Evolutionary conservation across 2,329 filamentous ascomycete species (phyloP).

Genomic region (Botrytis fabae): DNA sequence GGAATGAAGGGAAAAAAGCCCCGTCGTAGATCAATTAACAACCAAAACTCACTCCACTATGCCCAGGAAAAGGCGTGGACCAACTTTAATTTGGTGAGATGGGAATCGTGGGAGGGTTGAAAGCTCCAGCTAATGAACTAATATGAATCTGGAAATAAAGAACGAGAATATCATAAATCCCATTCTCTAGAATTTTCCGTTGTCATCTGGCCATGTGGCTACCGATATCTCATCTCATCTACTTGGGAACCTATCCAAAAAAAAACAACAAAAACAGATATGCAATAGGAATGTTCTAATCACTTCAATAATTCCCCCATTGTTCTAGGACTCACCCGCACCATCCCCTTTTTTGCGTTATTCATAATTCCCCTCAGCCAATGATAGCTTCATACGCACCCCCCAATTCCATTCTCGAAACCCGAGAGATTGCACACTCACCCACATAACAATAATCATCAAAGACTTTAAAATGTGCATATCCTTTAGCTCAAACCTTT

Average conservation of each 20-base stretch:
- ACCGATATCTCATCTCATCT: constrained; percentile 6
- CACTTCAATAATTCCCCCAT: constrained; percentile 2
- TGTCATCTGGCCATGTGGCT: constrained; percentile 13
- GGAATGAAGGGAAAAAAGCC: not conserved
- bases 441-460: not conserved
- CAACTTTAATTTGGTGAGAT: constrained; percentile 22
- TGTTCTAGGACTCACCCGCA: not conserved
- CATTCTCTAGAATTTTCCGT: constrained; percentile 5
- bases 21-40: constrained; percentile 6
- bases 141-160: constrained; percentile 12
- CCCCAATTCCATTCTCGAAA: constrained; percentile 17
- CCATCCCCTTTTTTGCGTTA: not conserved
- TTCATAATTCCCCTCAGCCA: not conserved
- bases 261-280: not conserved
- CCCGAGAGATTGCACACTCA: constrained; percentile 17
- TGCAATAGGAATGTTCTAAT: not conserved
- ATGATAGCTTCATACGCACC: constrained; percentile 6
- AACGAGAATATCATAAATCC: constrained; percentile 9
- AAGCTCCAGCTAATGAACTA: not conserved
- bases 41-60: not conserved
- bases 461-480: constrained; percentile 15
- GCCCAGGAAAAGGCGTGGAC: not conserved
- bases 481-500: not conserved
- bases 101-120: not conserved
- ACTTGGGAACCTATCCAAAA: not conserved